Evolutionary conservation across 2,329 filamentous ascomycete species (phyloP).

Genomic region (Ophiostoma himal-ulmi): DNA sequence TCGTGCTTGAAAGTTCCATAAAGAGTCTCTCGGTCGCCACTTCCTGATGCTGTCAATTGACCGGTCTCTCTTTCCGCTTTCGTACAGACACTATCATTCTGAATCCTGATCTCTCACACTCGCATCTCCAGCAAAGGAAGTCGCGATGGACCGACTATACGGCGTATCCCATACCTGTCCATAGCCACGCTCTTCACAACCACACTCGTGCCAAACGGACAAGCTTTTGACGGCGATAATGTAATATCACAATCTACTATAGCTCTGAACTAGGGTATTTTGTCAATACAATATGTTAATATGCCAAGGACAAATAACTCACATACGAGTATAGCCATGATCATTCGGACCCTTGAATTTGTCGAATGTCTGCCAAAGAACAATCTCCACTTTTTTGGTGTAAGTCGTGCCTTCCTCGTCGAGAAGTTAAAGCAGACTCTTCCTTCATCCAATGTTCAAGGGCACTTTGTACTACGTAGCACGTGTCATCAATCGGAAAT

Average conservation of each 20-base stretch:
- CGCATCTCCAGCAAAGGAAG: not conserved
- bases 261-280: not conserved
- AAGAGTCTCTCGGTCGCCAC: not conserved
- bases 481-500: not conserved
- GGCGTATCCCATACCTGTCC: not conserved
- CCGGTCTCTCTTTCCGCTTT: constrained; percentile 6
- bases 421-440: not conserved
- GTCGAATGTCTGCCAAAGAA: not conserved
- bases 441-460: not conserved
- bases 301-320: not conserved
- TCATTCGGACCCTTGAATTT: not conserved
- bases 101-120: not conserved
- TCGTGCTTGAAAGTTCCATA: not conserved
- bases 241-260: not conserved
- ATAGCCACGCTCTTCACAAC: not conserved
- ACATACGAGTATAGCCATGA: too few species aligned
- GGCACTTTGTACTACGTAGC: not conserved
- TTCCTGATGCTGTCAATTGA: not conserved
- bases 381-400: constrained; percentile 12
- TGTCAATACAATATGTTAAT: too few species aligned
- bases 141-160: not conserved
- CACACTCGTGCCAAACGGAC: not conserved
- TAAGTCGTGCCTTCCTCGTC: constrained; percentile 13
- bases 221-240: not conserved
- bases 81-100: not conserved